Evolutionary conservation across 2,329 filamentous ascomycete genomes (phyloP).

Genomic region (Simplicillium sp.): DNA sequence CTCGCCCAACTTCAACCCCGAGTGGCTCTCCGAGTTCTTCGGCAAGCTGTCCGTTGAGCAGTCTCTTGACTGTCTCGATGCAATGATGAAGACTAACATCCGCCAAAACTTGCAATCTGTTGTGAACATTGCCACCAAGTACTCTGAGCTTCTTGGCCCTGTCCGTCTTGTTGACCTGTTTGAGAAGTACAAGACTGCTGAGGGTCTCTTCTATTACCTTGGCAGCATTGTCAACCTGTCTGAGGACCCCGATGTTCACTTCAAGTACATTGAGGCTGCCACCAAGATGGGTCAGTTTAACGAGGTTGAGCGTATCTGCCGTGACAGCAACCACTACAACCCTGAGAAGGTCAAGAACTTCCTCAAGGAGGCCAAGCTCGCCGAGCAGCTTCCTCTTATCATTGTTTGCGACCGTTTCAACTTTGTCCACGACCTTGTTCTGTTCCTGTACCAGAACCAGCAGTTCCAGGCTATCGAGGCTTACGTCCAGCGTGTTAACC

Average conservation of each 20-base stretch:
- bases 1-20: slow-evolving; percentile 73
- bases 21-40: slow-evolving; percentile 90
- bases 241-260: slow-evolving; percentile 90
- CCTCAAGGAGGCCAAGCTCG: slow-evolving; percentile 87
- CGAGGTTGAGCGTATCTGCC: slow-evolving; percentile 94
- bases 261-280: slow-evolving; percentile 98
- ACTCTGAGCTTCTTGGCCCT: slow-evolving; percentile 89
- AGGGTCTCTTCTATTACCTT: slow-evolving; percentile 96
- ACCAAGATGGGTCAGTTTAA: slow-evolving; percentile 89
- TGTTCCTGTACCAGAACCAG: slow-evolving; percentile 97
- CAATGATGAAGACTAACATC: slow-evolving; percentile 94
- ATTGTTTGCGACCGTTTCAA: slow-evolving; percentile 99
- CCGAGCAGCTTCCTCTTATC: slow-evolving; percentile 90
- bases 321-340: slow-evolving; percentile 85
- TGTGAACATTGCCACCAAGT: slow-evolving; percentile 93
- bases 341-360: slow-evolving; percentile 98
- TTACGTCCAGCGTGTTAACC: slow-evolving; percentile 96
- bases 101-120: slow-evolving; percentile 93
- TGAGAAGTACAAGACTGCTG: slow-evolving; percentile 94
- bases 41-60: slow-evolving; percentile 92
- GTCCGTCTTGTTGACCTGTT: slow-evolving; percentile 83
- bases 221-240: slow-evolving; percentile 96
- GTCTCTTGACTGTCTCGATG: slow-evolving; percentile 85
- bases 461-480: slow-evolving; percentile 98
- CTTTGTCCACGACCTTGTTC: slow-evolving; percentile 91